phyloP scores from a whole-genome alignment of 495 filamentous ascomycete genomes.

The Xylaria curta region DNA sequence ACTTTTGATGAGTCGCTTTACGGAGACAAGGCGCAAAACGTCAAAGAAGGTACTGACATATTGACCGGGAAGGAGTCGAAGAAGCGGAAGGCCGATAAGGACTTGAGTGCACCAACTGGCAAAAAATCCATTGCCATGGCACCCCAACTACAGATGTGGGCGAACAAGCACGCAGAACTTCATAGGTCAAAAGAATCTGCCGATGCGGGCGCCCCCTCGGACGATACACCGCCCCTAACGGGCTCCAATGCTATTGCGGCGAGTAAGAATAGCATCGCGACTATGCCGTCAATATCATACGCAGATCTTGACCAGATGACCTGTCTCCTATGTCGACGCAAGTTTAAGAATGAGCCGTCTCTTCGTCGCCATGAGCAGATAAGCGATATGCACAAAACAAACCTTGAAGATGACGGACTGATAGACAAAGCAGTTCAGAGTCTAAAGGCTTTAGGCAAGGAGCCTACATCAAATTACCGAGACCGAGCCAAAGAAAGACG shows the following conservation, averaged over 20 bases:
- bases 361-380: slow-evolving; percentile 79
- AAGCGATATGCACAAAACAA: slow-evolving; percentile 74
- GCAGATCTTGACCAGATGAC: slow-evolving; percentile 72
- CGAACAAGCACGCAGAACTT: slow-evolving; percentile 83
- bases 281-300: slow-evolving; percentile 57
- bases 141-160: slow-evolving; percentile 85
- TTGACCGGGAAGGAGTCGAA: slow-evolving; percentile 64
- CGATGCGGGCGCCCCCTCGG: slow-evolving; percentile 18
- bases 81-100: slow-evolving; percentile 69
- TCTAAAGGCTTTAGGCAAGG: slow-evolving; percentile 47
- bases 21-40: slow-evolving; percentile 48
- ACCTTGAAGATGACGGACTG: slow-evolving; percentile 66
- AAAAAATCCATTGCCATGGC: slow-evolving; percentile 60
- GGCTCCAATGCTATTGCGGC: slow-evolving; percentile 34
- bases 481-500: slow-evolving; percentile 85
- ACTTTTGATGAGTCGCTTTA: slow-evolving; percentile 54
- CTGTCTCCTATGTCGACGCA: slow-evolving; percentile 78
- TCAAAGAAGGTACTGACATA: slow-evolving; percentile 41
- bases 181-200: slow-evolving; percentile 60
- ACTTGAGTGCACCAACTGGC: slow-evolving; percentile 55
- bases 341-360: slow-evolving; percentile 72
- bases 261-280: slow-evolving; percentile 19
- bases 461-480: slow-evolving; percentile 66
- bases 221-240: slow-evolving; percentile 31
- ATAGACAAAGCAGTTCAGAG: slow-evolving; percentile 66